phyloP scores from a whole-genome alignment of 768 basidiomycete species.

The Cantharellus anzutake region DNA sequence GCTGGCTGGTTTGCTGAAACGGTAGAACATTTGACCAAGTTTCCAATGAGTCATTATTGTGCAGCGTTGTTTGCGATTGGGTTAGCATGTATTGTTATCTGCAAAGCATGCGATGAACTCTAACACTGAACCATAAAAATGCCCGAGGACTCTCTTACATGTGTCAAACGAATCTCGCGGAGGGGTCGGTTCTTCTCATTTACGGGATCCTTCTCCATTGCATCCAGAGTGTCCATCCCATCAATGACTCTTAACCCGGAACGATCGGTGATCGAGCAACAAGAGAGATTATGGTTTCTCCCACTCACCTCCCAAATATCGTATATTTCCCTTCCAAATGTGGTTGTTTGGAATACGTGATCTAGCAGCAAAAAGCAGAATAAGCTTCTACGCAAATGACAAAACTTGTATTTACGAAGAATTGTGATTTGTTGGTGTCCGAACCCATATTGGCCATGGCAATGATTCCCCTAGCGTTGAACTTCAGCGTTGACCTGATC shows the following conservation, averaged over 20 bases:
- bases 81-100: slow-evolving; percentile 72
- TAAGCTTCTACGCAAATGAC: background rate
- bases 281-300: background rate
- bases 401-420: slow-evolving; percentile 35
- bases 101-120: background rate
- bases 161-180: slow-evolving; percentile 40
- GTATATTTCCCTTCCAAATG: slow-evolving; percentile 85
- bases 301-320: slow-evolving; percentile 59
- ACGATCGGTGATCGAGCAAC: background rate
- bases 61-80: slow-evolving; percentile 65
- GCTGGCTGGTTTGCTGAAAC: slow-evolving; percentile 66
- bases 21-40: background rate
- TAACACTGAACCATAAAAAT: background rate
- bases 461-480: slow-evolving; percentile 84
- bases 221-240: slow-evolving; percentile 84
- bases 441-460: slow-evolving; percentile 97
- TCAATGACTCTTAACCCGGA: slow-evolving; percentile 58
- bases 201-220: slow-evolving; percentile 85
- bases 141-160: background rate
- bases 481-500: slow-evolving; percentile 90
- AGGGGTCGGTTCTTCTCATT: slow-evolving; percentile 79
- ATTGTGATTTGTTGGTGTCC: slow-evolving; percentile 71
- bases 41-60: background rate
- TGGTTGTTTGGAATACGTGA: slow-evolving; percentile 80
- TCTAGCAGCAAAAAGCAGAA: slow-evolving; percentile 22